Evolutionary conservation across 164 flowering plant species (phyloP).

Genomic region (Berberis vulgaris): DNA sequence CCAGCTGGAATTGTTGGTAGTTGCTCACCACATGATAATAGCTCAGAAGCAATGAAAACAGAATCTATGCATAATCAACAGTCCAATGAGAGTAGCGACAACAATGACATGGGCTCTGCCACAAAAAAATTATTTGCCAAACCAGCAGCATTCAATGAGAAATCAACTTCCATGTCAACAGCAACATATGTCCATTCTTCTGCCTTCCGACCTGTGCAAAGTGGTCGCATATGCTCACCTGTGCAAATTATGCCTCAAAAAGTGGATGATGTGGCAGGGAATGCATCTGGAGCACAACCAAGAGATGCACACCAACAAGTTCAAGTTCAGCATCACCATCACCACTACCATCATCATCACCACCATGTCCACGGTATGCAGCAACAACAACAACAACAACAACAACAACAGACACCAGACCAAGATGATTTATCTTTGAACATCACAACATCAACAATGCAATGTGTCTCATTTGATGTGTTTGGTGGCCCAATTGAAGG

Average conservation of each 20-base stretch:
- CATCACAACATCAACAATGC: conserved; percentile 31
- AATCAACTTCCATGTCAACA: conserved; percentile 27
- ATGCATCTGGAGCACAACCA: conserved; percentile 17
- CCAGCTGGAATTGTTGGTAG: conserved; percentile 52
- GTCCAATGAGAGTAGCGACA: conserved; percentile 49
- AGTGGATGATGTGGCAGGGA: conserved; percentile 21
- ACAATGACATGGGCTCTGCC: conserved; percentile 44
- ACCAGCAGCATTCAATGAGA: conserved; percentile 30
- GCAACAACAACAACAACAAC: conserved; percentile 20
- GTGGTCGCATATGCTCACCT: conserved; percentile 15
- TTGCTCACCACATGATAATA: conserved; percentile 48
- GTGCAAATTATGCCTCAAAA: conserved; percentile 24
- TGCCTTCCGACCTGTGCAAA: conserved; percentile 38
- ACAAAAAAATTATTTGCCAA: conserved; percentile 28
- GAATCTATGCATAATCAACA: conserved; percentile 32
- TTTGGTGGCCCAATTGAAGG: conserved; percentile 31
- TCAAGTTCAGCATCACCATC: conserved; percentile 52
- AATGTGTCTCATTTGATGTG: conserved; percentile 51
- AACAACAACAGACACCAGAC: conserved; percentile 20
- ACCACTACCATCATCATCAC: conserved; percentile 53
- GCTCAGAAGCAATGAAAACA: conserved; percentile 40
- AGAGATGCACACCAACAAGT: conserved; percentile 30
- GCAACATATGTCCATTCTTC: conserved; percentile 32
- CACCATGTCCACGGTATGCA: conserved; percentile 38
- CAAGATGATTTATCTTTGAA: conserved; percentile 31